Evolutionary conservation across 495 filamentous ascomycete genomes (phyloP), one percentile per base, ranked within the genome.

Genomic region (Aspergillus diversus): DNA sequence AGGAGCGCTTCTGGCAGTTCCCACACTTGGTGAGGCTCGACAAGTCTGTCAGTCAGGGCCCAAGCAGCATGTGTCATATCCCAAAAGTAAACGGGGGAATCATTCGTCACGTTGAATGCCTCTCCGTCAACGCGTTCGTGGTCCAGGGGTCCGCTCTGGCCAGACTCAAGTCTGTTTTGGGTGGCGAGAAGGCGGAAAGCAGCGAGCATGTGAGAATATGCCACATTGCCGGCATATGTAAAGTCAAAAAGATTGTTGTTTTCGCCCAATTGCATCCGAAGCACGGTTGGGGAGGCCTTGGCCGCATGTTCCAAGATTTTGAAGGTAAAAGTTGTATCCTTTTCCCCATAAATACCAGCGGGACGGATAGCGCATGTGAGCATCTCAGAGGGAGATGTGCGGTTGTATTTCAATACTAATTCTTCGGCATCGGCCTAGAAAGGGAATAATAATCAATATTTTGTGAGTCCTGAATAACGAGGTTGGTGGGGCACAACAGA

Each of bases 71-170:
- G 88, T 39, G 87, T 84, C 68, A 94, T 90, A 71, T 99, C 96
- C 94, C 94, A 99, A 82, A 99, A 99, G 71, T 96, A 97, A 27
- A 96, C 81, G 0, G 95, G 95, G 57, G 83, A 81, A 70, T 90
- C 93, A 74, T 99, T 98, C 62, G 95, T 98, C 75, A 99, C 89
- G 73, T 97, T 86, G 84, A 98, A 99, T 27, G 90, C 90, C 74
- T 98, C 93, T 43, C 95, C 95, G 71, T 97, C 95, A 12, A 97
- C 91, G 33, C 81, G 83, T 76, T 96, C 92, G 70, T 88, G 77
- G 72, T 91, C 87, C 31, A 93, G 81, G 9, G 89, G 87, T 13
- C 79, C 78, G 46, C 80, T 84, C 39, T 80, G 74, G 46, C 84
- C 74, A 33, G 81, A 75, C 56, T 86, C 76, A 12, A 83, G 84